phyloP scores from a whole-genome alignment of 306 rosid genomes.

The Pterocarpus santalinus region DNA sequence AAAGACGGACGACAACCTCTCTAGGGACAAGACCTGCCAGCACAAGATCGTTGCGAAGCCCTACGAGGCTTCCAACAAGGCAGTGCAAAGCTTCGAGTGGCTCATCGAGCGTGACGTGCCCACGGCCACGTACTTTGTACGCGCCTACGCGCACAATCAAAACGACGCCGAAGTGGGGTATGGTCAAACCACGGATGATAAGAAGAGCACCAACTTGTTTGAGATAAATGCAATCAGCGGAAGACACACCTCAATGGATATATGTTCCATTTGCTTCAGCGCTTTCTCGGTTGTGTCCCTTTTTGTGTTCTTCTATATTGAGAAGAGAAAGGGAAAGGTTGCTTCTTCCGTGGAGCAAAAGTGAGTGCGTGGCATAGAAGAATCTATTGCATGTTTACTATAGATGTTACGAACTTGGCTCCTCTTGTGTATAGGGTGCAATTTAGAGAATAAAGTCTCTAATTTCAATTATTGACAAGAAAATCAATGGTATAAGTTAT shows the following conservation, averaged over 20 bases:
- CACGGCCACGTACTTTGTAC: slow-evolving; percentile 64
- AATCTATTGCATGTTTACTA: not conserved
- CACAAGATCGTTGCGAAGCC: slow-evolving; percentile 53
- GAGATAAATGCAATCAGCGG: slow-evolving; percentile 58
- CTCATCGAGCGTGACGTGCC: slow-evolving; percentile 61
- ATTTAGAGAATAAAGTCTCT: too few relatives aligned
- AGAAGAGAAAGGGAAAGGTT: slow-evolving; percentile 61
- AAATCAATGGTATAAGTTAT: too few relatives aligned
- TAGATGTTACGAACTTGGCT: not conserved
- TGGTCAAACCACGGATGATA: slow-evolving; percentile 62
- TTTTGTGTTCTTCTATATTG: slow-evolving; percentile 59
- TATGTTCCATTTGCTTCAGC: slow-evolving; percentile 65
- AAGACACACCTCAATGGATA: slow-evolving; percentile 68
- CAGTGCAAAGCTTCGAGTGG: slow-evolving; percentile 56
- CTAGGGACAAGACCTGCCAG: slow-evolving; percentile 76
- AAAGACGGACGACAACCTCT: slow-evolving; percentile 63
- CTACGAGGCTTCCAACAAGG: slow-evolving; percentile 53
- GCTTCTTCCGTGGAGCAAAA: not conserved
- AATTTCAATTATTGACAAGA: too few relatives aligned
- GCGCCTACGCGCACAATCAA: slow-evolving; percentile 66
- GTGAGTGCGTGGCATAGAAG: not conserved
- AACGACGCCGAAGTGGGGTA: slow-evolving; percentile 55
- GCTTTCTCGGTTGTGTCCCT: slow-evolving; percentile 70
- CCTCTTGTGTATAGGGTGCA: too few relatives aligned
- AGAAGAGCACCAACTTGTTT: slow-evolving; percentile 59